These are phyloP conservation scores for Canna indica DNA, from an alignment of 176 grass and related monocot species.

Conservation along the genomic window DNA sequence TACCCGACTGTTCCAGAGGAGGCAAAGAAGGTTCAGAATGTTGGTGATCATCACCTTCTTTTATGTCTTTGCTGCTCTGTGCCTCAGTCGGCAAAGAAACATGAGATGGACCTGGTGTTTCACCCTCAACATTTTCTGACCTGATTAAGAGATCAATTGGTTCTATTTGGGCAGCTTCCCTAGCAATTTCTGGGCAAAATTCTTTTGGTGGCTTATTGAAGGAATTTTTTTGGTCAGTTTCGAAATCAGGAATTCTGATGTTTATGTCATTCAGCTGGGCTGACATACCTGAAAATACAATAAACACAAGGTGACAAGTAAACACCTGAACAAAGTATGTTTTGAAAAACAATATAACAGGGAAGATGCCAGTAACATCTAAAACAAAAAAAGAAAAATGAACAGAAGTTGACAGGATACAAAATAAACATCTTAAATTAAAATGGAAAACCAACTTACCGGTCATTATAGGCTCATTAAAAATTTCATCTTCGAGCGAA, in stretches of 20 bases:
- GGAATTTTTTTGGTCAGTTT: not conserved
- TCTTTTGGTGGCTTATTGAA: not conserved
- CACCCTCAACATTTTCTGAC: not conserved
- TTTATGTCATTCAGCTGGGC: conserved; percentile 50
- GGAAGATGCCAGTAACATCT: not conserved
- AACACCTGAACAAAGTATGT: not conserved
- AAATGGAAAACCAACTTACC: conserved; percentile 15
- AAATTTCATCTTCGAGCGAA: conserved; percentile 85
- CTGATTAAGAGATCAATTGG: not conserved
- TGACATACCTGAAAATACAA: conserved; percentile 42
- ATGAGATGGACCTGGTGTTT: conserved; percentile 12
- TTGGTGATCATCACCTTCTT: conserved; percentile 20
- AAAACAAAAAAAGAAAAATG: not conserved
- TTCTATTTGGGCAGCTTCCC: conserved; percentile 19
- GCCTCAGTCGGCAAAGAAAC: conserved; percentile 20
- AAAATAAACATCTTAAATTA: conserved; percentile 5
- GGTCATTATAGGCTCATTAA: conserved; percentile 47
- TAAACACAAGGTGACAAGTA: conserved; percentile 1
- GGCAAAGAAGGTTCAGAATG: conserved; percentile 16
- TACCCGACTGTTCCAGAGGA: conserved; percentile 18
- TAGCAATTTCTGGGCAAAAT: conserved; percentile 4
- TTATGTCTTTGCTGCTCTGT: too few species aligned
- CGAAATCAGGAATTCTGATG: conserved; percentile 33
- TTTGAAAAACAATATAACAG: conserved; percentile 5
- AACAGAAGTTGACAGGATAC: conserved; percentile 8